Evolutionary conservation across 345 rosid genomes (phyloP), one percentile per base, ranked within the genome.

Genomic region (Noccaea bulbosa): DNA sequence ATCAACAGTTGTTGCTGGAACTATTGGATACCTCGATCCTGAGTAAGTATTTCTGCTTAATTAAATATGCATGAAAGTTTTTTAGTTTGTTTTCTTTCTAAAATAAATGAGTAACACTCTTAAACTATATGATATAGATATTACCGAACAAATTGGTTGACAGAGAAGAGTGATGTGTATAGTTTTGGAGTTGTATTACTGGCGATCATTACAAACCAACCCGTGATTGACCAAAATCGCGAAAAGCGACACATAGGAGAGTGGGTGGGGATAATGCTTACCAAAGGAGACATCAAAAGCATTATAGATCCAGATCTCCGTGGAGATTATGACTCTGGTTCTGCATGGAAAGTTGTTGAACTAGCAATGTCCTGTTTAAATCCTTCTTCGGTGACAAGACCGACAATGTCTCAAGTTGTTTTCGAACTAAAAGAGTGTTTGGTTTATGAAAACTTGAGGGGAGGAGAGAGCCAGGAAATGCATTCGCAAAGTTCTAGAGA

Each of bases 141-240:
- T 52, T 59, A 46, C 35, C 6, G 10, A 16, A 77, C 77, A 7
- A 59, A 66, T 66, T 78, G 74, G 56, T 56, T 82, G 6, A 70
- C 64, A 6, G 64, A 73, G 70, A 83, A 77, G 43, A 85, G 81
- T 10, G 87, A 83, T 66, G 79, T 83, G 5, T 85, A 83, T 34
- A 80, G 84, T 63, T 85, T 80, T 41, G 84, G 87, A 11, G 68
- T 83, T 35, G 64, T 83, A 20, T 40, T 85, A 0, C 14, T 85
- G 8, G 83, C 67, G 75, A 49, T 83, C 15, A 55, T 83, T 16
- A 85, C 85, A 1, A 79, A 84, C 14, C 51, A 46, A 30, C 73
- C 64, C 0, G 81, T 77, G 15, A 35, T 78, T 10, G 67, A 61
- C 8, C 67, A 61, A 24, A 59, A 40, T 17, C 59, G 39, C 5